Conservation (phyloP, 1,139 yeast species). For the Kurtzmaniella quercitrusa region DNA sequence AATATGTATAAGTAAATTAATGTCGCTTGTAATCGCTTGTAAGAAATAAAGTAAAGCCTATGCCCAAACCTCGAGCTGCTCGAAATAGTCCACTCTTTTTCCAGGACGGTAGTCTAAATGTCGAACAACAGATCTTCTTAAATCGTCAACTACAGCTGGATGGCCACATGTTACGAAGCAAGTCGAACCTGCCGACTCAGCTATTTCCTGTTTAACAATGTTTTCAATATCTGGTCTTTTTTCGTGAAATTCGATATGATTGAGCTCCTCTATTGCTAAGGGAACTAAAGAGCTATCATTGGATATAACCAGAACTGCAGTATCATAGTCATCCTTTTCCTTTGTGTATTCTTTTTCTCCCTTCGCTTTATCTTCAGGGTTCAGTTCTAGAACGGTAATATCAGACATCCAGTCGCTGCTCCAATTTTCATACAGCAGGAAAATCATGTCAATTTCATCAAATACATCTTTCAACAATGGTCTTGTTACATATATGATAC, state of each 20-base stretch:
- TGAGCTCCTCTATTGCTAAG: conserved; percentile 10
- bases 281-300: conserved; percentile 1
- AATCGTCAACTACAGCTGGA: conserved; percentile 33
- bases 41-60: conserved; percentile 6
- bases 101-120: conserved; percentile 14
- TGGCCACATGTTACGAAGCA: conserved; percentile 38
- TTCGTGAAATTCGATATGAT: conserved; percentile 21
- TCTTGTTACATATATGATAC: conserved; percentile 42
- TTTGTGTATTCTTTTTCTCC: background rate
- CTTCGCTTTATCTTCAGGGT: background rate
- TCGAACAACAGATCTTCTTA: conserved; percentile 21
- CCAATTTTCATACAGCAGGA: background rate
- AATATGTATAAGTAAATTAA: too few species aligned
- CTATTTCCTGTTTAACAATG: conserved; percentile 19
- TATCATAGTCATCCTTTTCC: background rate
- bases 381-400: background rate
- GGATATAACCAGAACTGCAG: background rate
- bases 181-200: conserved; percentile 22
- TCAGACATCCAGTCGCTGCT: background rate
- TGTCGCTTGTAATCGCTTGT: too few species aligned
- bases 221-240: conserved; percentile 29
- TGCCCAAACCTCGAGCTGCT: conserved; percentile 28
- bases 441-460: background rate
- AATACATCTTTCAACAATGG: conserved; percentile 16
- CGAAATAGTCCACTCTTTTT: conserved; percentile 23